phyloP scores from a whole-genome alignment of 768 basidiomycete species.

The Russula emetica region DNA sequence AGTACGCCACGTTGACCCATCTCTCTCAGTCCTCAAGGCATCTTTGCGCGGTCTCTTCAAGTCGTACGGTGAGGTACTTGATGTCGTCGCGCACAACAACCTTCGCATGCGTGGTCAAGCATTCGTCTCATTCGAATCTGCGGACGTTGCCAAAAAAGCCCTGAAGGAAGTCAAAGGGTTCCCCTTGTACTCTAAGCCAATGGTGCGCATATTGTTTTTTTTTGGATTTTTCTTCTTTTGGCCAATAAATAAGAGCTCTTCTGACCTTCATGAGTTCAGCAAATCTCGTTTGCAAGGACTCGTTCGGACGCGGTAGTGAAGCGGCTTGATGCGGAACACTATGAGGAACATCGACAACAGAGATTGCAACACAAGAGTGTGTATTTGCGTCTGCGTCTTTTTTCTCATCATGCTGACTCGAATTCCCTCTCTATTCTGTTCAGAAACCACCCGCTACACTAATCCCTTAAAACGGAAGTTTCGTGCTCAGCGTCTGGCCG shows the following conservation, averaged over 20 bases:
- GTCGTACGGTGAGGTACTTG: slow-evolving; percentile 86
- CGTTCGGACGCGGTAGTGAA: slow-evolving; percentile 89
- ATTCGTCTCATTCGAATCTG: slow-evolving; percentile 85
- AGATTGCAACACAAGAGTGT: slow-evolving; percentile 83
- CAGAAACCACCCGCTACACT: slow-evolving; percentile 77
- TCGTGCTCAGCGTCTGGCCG: slow-evolving; percentile 72
- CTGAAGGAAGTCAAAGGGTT: slow-evolving; percentile 91
- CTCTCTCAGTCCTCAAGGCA: slow-evolving; percentile 72
- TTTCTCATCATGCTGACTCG: slow-evolving; percentile 8
- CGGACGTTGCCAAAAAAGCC: slow-evolving; percentile 81
- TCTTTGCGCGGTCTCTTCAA: slow-evolving; percentile 88
- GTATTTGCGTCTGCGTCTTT: slow-evolving; percentile 32
- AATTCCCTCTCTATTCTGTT: neutral
- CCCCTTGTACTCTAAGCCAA: slow-evolving; percentile 93
- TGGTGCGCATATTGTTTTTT: slow-evolving; percentile 51
- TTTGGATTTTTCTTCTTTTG: neutral
- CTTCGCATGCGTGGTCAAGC: slow-evolving; percentile 98
- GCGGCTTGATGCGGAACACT: slow-evolving; percentile 57
- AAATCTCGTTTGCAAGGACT: slow-evolving; percentile 90
- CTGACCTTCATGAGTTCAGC: slow-evolving; percentile 46
- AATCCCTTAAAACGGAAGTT: slow-evolving; percentile 90
- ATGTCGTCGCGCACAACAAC: slow-evolving; percentile 94
- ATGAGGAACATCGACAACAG: slow-evolving; percentile 69
- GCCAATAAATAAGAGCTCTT: neutral
- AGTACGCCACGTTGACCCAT: slow-evolving; percentile 20